phyloP scores from a whole-genome alignment of 257 asterid genomes.

The Scutellaria galericulata region DNA sequence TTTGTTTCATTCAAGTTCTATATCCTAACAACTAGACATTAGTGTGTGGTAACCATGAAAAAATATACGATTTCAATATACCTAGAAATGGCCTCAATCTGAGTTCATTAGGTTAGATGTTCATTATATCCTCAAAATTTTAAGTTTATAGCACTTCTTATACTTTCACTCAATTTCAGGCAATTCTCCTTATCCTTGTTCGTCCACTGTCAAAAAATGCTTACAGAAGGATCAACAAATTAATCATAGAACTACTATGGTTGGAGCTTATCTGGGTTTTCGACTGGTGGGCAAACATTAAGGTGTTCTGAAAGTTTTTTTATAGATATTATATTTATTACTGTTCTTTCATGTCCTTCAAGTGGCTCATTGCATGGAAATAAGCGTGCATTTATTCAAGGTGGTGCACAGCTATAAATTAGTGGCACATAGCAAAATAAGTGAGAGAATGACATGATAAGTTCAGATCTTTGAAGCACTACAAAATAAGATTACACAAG shows the following conservation, averaged over 20 bases:
- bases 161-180: conserved; percentile 50
- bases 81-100: background rate
- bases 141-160: conserved; percentile 14
- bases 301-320: conserved; percentile 51
- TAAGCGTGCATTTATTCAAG: background rate
- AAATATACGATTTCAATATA: background rate
- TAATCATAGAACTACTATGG: conserved; percentile 70
- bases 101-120: background rate
- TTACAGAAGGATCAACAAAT: conserved; percentile 70
- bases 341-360: background rate
- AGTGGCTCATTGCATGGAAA: background rate
- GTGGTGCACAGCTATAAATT: background rate
- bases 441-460: conserved; percentile 16
- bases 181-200: conserved; percentile 58
- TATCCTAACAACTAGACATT: background rate
- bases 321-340: background rate
- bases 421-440: background rate
- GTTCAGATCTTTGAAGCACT: conserved; percentile 19
- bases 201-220: conserved; percentile 67
- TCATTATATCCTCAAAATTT: conserved; percentile 24
- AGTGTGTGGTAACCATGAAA: background rate
- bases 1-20: conserved; percentile 13
- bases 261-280: conserved; percentile 83
- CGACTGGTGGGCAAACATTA: conserved; percentile 94
- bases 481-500: background rate